Evolutionary conservation across 78 protist species (phyloP).

Genomic region (Monocercomonoides exilis): DNA sequence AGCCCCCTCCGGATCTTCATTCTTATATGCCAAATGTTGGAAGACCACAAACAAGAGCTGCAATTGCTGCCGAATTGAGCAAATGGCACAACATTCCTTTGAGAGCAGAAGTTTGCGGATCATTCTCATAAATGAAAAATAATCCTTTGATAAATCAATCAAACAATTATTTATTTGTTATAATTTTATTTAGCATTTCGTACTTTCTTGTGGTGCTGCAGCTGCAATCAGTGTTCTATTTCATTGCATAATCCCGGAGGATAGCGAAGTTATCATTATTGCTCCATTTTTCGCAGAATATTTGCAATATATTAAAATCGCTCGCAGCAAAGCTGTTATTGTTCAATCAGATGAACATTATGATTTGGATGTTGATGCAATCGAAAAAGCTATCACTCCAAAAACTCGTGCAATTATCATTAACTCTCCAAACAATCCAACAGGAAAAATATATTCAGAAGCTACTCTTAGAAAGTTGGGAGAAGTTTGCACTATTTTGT

Average conservation of each 20-base stretch:
- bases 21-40: neutral
- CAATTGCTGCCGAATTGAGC: neutral
- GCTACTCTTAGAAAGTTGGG: neutral
- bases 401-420: conserved; percentile 1
- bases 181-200: neutral
- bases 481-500: neutral
- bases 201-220: neutral
- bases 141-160: too few species aligned
- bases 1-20: neutral
- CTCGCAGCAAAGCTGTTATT: neutral
- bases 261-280: neutral
- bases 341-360: neutral
- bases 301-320: neutral
- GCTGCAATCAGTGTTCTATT: neutral
- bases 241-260: neutral
- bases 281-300: conserved; percentile 17
- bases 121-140: too few species aligned
- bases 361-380: neutral
- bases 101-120: neutral
- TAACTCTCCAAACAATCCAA: conserved; percentile 24
- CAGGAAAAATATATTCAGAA: neutral
- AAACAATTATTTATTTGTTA: neutral
- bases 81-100: neutral
- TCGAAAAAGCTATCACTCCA: neutral
- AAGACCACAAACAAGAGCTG: neutral